These are phyloP conservation scores for Cryptosporidium tyzzeri DNA, from an alignment of 169 alveolate species.

Conservation along the genomic window DNA sequence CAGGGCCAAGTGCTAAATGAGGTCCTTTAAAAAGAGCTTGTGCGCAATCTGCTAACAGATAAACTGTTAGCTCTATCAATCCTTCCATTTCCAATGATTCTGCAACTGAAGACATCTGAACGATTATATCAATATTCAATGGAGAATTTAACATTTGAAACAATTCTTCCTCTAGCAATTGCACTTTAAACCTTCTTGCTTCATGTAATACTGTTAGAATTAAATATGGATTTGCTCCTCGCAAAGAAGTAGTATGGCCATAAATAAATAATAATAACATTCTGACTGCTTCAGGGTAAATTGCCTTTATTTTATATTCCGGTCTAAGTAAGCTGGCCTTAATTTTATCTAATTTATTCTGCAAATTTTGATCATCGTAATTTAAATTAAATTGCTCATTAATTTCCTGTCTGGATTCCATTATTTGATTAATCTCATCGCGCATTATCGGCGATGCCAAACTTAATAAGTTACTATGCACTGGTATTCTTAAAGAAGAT, in stretches of 20 bases:
- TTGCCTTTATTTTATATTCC: constrained; percentile 68
- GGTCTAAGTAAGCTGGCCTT: constrained; percentile 71
- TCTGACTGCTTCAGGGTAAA: constrained; percentile 76
- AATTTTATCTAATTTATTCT: constrained; percentile 40
- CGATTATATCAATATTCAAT: constrained; percentile 55
- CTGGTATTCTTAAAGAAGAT: constrained; percentile 67
- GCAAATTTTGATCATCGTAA: constrained; percentile 43
- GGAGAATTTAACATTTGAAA: constrained; percentile 73
- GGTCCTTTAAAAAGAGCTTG: constrained; percentile 73
- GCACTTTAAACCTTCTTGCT: constrained; percentile 74
- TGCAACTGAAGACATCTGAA: constrained; percentile 74
- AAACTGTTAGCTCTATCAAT: constrained; percentile 50
- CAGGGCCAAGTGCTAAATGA: constrained; percentile 67
- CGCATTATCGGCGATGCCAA: constrained; percentile 75
- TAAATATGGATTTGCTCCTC: constrained; percentile 71
- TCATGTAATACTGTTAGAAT: constrained; percentile 67
- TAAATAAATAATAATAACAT: constrained; percentile 53
- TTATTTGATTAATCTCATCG: constrained; percentile 70
- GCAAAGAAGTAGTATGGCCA: constrained; percentile 72
- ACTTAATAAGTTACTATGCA: constrained; percentile 63
- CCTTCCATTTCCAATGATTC: constrained; percentile 71
- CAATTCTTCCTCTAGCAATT: constrained; percentile 54
- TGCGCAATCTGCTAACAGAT: constrained; percentile 71
- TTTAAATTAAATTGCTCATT: constrained; percentile 64
- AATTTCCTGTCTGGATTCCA: constrained; percentile 70